Evolutionary conservation across 2,329 filamentous ascomycete species (phyloP).

Genomic region (Huntiella moniliformis): DNA sequence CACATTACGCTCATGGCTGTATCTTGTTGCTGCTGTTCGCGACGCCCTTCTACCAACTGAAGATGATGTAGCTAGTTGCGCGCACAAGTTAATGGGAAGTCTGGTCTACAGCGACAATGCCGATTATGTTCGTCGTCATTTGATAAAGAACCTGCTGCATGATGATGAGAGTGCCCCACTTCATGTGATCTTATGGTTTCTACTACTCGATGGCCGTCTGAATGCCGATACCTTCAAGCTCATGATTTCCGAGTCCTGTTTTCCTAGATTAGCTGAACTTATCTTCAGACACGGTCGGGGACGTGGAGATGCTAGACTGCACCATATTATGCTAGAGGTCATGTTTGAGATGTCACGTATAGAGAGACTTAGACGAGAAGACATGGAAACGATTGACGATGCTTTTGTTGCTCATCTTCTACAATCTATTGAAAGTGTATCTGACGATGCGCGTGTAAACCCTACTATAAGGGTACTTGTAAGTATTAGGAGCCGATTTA

Average conservation of each 20-base stretch:
- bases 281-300: conserved; percentile 24
- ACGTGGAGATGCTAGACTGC: conserved; percentile 33
- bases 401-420: conserved; percentile 71
- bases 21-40: conserved; percentile 57
- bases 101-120: conserved; percentile 53
- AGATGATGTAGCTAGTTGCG: conserved; percentile 63
- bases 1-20: conserved; percentile 65
- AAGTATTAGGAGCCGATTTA: conserved; percentile 17
- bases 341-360: conserved; percentile 95
- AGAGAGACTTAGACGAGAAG: conserved; percentile 57
- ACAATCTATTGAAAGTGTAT: conserved; percentile 69
- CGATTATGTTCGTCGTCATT: conserved; percentile 80
- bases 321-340: conserved; percentile 67
- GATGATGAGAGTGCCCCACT: conserved; percentile 71
- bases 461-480: conserved; percentile 84
- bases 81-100: conserved; percentile 59
- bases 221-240: conserved; percentile 64
- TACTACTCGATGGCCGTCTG: conserved; percentile 69
- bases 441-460: conserved; percentile 77
- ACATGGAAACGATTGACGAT: conserved; percentile 61
- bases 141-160: conserved; percentile 77
- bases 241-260: conserved; percentile 76
- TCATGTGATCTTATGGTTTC: conserved; percentile 63
- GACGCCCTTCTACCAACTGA: conserved; percentile 58
- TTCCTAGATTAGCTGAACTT: conserved; percentile 65